These are phyloP conservation scores for Abelmoschus esculentus DNA, from an alignment of 345 rosid genomes.

Conservation along the genomic window DNA sequence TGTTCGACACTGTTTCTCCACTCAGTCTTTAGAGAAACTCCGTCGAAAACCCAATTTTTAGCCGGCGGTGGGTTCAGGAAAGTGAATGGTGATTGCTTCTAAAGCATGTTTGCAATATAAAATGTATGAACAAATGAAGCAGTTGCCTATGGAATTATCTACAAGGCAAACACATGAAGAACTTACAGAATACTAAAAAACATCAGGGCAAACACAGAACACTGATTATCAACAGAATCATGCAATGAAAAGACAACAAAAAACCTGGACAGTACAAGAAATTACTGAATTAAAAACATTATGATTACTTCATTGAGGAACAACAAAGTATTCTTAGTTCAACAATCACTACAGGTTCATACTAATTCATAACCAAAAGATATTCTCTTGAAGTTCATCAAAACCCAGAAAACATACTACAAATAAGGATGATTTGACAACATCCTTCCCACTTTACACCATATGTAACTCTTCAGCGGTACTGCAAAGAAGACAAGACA, in stretches of 20 bases:
- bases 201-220: too few relatives aligned
- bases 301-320: not conserved
- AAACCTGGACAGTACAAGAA: too few relatives aligned
- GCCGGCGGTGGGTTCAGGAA: conserved; percentile 28
- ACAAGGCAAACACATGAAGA: too few relatives aligned
- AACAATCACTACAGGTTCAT: not conserved
- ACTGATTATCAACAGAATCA: too few relatives aligned
- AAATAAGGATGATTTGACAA: not conserved
- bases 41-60: conserved; percentile 14
- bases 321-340: not conserved
- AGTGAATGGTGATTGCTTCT: not conserved
- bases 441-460: not conserved
- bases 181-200: too few relatives aligned
- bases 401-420: not conserved
- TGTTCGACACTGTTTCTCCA: not conserved
- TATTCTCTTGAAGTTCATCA: not conserved
- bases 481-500: not conserved
- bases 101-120: not conserved
- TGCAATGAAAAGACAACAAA: too few relatives aligned
- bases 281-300: too few relatives aligned
- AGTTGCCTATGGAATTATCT: not conserved
- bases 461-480: not conserved
- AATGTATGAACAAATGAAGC: not conserved
- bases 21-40: too few relatives aligned
- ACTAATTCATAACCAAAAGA: not conserved